Evolutionary conservation across 2,329 filamentous ascomycete species (phyloP).

Genomic region (Talaromyces sp.): DNA sequence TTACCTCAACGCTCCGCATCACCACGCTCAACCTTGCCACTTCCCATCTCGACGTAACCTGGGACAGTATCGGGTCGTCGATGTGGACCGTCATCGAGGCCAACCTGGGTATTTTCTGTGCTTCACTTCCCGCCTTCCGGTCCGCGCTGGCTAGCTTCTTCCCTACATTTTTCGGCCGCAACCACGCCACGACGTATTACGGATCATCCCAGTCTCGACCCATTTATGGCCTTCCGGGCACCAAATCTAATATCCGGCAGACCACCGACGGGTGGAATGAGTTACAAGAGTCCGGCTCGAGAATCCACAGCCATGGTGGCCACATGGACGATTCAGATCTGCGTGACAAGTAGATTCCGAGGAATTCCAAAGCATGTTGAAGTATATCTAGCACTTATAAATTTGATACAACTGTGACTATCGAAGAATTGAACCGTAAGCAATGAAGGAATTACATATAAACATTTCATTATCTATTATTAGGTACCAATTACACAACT

Average conservation of each 20-base stretch:
- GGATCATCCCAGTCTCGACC: background rate
- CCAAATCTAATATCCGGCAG: background rate
- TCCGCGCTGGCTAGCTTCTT: constrained; percentile 22
- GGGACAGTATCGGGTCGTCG: constrained; percentile 27
- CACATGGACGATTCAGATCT: background rate
- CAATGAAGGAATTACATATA: background rate
- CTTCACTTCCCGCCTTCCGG: constrained; percentile 36
- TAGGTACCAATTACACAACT: background rate
- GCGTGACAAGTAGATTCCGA: background rate
- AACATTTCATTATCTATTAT: background rate
- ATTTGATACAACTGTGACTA: background rate
- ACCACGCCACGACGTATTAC: background rate
- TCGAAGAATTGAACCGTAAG: background rate
- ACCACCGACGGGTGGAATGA: background rate
- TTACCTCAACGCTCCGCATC: constrained; percentile 34
- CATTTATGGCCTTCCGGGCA: background rate
- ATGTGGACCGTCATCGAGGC: constrained; percentile 19
- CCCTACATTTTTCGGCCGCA: constrained; percentile 2
- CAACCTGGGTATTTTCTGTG: constrained; percentile 37
- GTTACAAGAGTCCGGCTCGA: background rate
- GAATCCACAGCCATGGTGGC: background rate
- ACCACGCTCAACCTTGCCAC: constrained; percentile 29
- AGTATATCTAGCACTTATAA: background rate
- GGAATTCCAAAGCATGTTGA: background rate
- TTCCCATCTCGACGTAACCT: constrained; percentile 29